Conservation (phyloP, 2,329 filamentous ascomycete species). For the Penicillium sp. region DNA sequence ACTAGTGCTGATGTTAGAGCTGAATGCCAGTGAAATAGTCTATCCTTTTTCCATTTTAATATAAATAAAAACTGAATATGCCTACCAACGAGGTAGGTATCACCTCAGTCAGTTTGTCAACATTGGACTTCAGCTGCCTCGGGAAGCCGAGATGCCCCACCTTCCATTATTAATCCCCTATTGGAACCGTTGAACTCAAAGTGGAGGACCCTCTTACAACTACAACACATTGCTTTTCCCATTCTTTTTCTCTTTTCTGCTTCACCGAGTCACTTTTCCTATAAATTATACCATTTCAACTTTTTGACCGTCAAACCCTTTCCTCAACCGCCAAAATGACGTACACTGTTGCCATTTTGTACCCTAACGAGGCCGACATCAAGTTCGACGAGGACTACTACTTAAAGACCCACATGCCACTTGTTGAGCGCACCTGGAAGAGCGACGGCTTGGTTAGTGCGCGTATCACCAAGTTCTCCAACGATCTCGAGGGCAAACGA, state of each 20-base stretch:
- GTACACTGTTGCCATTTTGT: conserved; percentile 20
- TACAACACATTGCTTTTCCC: neutral
- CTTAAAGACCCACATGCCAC: conserved; percentile 25
- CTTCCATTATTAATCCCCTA: neutral
- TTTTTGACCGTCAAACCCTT: neutral
- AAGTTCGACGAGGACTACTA: conserved; percentile 26
- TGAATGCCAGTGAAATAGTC: conserved; percentile 22
- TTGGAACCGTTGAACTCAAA: neutral
- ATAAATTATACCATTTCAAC: neutral
- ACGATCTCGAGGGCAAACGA: conserved; percentile 13
- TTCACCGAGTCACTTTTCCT: neutral
- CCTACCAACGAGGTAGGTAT: neutral
- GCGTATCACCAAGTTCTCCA: conserved; percentile 20
- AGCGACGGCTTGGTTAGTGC: conserved; percentile 17
- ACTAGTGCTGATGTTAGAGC: conserved; percentile 29
- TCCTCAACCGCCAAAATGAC: conserved; percentile 13
- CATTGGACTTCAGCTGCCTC: too few species aligned
- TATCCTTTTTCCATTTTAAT: too few species aligned
- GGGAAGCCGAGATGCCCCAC: too few species aligned
- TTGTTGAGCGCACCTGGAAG: conserved; percentile 20
- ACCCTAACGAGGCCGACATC: conserved; percentile 22
- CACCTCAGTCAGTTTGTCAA: neutral
- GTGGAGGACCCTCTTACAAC: neutral
- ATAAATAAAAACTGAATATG: neutral
- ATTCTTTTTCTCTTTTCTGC: neutral